These are phyloP conservation scores for Mucor racemosus DNA, from an alignment of 371 early-diverging fungal species.

Conservation along the genomic window DNA sequence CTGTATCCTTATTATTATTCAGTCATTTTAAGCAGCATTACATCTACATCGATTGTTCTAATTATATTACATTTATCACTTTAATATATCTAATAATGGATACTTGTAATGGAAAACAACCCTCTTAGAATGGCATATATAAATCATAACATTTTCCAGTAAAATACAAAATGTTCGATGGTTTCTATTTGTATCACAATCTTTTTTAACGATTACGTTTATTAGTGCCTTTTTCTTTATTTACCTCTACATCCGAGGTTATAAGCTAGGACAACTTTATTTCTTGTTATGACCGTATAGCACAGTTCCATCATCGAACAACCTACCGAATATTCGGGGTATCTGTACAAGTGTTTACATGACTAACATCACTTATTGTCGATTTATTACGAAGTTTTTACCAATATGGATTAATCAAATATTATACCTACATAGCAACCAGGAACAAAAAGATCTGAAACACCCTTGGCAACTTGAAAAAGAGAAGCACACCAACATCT, in stretches of 20 bases:
- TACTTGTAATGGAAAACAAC: neutral
- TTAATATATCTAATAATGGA: no score
- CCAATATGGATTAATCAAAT: neutral
- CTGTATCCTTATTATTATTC: neutral
- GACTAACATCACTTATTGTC: neutral
- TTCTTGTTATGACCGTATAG: neutral
- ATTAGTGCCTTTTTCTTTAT: neutral
- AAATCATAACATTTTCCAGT: neutral
- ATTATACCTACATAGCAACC: neutral
- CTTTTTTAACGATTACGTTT: neutral
- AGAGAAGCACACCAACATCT: neutral
- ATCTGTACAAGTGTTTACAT: neutral
- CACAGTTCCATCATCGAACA: neutral
- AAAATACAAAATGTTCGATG: neutral
- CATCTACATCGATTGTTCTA: no score
- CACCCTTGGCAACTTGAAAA: neutral
- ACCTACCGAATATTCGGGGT: neutral
- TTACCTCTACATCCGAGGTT: neutral
- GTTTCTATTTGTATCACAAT: constrained; percentile 6
- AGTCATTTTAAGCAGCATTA: neutral
- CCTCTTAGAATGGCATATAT: neutral
- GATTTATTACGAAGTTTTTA: neutral
- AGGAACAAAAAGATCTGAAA: no score
- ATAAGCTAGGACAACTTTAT: no score
- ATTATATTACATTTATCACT: no score